Conservation (phyloP, 1,284 basidiomycete genomes). For the Leccinum solheimii region DNA sequence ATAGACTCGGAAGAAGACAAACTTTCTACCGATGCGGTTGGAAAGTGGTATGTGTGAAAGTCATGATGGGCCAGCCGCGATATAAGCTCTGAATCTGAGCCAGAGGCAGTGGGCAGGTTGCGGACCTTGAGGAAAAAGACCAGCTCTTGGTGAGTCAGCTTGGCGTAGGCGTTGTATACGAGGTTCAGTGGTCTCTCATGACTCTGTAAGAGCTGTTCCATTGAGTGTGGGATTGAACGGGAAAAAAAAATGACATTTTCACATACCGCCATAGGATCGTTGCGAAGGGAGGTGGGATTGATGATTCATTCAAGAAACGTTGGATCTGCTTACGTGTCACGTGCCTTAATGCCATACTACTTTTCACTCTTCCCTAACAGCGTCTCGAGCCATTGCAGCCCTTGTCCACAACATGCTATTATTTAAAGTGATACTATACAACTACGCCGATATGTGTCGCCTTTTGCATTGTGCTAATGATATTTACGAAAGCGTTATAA, state of each 20-base stretch:
- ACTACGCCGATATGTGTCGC: no score
- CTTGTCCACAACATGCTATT: no score
- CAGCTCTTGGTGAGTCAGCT: conserved; percentile 64
- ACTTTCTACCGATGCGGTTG: conserved; percentile 31
- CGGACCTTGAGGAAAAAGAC: conserved; percentile 72
- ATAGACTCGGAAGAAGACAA: conserved; percentile 21
- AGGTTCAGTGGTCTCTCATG: conserved; percentile 26
- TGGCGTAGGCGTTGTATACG: conserved; percentile 56
- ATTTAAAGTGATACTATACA: no score
- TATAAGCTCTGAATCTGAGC: conserved; percentile 61
- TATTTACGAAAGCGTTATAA: background rate
- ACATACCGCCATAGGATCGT: conserved; percentile 30
- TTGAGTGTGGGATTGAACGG: conserved; percentile 16
- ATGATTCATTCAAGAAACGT: no score
- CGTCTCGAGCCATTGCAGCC: no score
- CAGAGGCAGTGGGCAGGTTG: conserved; percentile 55
- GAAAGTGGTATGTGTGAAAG: conserved; percentile 67
- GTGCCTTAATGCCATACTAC: background rate
- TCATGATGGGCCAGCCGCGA: conserved; percentile 70
- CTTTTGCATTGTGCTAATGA: no score
- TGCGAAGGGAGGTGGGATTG: no score
- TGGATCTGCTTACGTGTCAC: background rate
- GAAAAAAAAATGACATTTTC: background rate
- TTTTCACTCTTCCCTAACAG: no score
- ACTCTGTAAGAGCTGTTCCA: conserved; percentile 9